Evolutionary conservation across 2,329 filamentous ascomycete species (phyloP).

Genomic region (Magnaporthiopsis incrustans): DNA sequence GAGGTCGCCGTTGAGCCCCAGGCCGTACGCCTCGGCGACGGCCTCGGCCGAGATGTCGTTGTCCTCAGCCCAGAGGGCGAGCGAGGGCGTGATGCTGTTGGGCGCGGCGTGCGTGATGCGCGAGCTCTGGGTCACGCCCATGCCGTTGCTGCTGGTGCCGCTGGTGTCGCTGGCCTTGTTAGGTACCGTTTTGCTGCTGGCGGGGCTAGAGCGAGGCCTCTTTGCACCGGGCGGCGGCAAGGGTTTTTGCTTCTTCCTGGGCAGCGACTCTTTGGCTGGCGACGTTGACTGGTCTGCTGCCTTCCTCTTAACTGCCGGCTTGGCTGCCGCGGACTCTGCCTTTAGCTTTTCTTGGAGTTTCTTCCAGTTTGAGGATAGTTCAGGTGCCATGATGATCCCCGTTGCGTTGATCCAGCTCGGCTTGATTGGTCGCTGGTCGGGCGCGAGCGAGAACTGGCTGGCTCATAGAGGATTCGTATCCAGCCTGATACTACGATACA

Average conservation of each 20-base stretch:
- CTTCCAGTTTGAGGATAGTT: constrained; percentile 69
- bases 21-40: constrained; percentile 53
- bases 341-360: constrained; percentile 59
- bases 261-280: constrained; percentile 17
- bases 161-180: too few species aligned
- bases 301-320: constrained; percentile 21
- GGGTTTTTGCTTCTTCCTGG: constrained; percentile 20
- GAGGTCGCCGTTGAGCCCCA: constrained; percentile 41
- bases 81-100: constrained; percentile 39
- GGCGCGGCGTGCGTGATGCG: constrained; percentile 28
- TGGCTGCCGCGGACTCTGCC: constrained; percentile 29
- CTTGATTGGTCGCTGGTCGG: neutral
- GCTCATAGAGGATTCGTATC: neutral
- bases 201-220: neutral
- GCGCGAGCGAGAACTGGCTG: neutral
- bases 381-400: constrained; percentile 30
- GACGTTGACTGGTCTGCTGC: constrained; percentile 27
- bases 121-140: constrained; percentile 50
- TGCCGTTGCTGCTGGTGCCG: constrained; percentile 19
- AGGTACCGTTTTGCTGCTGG: constrained; percentile 4
- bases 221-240: constrained; percentile 1
- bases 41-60: constrained; percentile 53
- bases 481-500: neutral
- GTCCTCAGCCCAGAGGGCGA: constrained; percentile 53
- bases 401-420: neutral